Evolutionary conservation across 2,329 filamentous ascomycete species (phyloP).

Genomic region (Sordariomycetes sp.): DNA sequence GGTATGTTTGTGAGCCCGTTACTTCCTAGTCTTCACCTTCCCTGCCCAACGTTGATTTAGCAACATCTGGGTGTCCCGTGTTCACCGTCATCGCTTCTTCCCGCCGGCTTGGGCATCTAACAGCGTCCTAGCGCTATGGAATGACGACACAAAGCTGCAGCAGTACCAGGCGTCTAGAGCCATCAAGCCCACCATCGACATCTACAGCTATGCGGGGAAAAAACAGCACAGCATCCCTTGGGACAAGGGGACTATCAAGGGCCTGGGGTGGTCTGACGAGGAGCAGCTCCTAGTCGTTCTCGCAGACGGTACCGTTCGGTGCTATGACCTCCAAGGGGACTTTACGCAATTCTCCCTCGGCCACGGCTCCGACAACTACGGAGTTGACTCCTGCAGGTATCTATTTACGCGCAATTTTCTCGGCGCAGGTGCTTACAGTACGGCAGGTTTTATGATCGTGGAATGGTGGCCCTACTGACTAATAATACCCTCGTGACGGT

Average conservation of each 20-base stretch:
- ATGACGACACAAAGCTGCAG: constrained; percentile 75
- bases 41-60: background rate
- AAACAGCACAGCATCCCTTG: constrained; percentile 76
- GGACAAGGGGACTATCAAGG: constrained; percentile 80
- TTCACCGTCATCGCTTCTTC: background rate
- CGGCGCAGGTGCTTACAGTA: constrained; percentile 7
- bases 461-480: constrained; percentile 82
- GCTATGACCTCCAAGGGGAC: constrained; percentile 86
- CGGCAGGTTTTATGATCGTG: constrained; percentile 64
- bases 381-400: constrained; percentile 68
- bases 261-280: constrained; percentile 91
- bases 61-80: background rate
- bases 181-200: constrained; percentile 74
- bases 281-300: constrained; percentile 84
- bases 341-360: constrained; percentile 91
- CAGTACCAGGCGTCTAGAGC: constrained; percentile 60
- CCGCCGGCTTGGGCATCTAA: constrained; percentile 11
- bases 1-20: constrained; percentile 43
- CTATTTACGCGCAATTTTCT: background rate
- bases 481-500: constrained; percentile 83
- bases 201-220: constrained; percentile 89
- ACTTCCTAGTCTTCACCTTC: background rate
- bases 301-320: constrained; percentile 78
- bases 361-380: constrained; percentile 75
- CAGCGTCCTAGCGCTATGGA: constrained; percentile 57